These are phyloP conservation scores for Calamus simplicifolius DNA, from an alignment of 176 grass and related monocot genomes.

Conservation along the genomic window DNA sequence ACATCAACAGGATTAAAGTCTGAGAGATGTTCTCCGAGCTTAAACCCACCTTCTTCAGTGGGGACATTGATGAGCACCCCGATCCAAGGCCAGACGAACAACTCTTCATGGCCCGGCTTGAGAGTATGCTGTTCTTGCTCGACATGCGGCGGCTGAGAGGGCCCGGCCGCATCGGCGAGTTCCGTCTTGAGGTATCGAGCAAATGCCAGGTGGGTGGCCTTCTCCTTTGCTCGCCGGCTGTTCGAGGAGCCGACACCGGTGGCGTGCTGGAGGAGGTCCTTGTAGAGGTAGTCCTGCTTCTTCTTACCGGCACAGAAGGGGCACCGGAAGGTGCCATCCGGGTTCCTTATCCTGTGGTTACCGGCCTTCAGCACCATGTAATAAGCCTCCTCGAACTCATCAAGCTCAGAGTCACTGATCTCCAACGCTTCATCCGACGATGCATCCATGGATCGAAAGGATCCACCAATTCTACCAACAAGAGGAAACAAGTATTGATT, in stretches of 20 bases:
- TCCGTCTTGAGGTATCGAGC: constrained; percentile 22
- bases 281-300: constrained; percentile 68
- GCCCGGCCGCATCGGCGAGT: constrained; percentile 29
- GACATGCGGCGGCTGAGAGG: neutral
- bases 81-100: constrained; percentile 69
- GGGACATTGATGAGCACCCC: constrained; percentile 43
- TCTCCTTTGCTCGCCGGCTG: constrained; percentile 36
- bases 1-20: constrained; percentile 33
- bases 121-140: too few relatives aligned
- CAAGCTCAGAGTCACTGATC: constrained; percentile 21
- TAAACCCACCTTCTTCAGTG: neutral
- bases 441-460: too few relatives aligned
- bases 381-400: constrained; percentile 44
- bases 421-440: constrained; percentile 42
- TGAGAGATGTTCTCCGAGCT: constrained; percentile 10
- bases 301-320: constrained; percentile 89
- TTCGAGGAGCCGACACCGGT: constrained; percentile 53
- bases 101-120: constrained; percentile 27
- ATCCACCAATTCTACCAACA: too few relatives aligned
- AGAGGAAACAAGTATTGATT: too few relatives aligned
- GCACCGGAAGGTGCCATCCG: constrained; percentile 70
- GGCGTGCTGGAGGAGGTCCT: constrained; percentile 90
- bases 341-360: constrained; percentile 58
- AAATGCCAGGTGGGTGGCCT: constrained; percentile 28
- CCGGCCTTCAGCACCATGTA: constrained; percentile 48